phyloP scores from a whole-genome alignment of 192 early-diverging fungal species.

The Entomortierella beljakovae region DNA sequence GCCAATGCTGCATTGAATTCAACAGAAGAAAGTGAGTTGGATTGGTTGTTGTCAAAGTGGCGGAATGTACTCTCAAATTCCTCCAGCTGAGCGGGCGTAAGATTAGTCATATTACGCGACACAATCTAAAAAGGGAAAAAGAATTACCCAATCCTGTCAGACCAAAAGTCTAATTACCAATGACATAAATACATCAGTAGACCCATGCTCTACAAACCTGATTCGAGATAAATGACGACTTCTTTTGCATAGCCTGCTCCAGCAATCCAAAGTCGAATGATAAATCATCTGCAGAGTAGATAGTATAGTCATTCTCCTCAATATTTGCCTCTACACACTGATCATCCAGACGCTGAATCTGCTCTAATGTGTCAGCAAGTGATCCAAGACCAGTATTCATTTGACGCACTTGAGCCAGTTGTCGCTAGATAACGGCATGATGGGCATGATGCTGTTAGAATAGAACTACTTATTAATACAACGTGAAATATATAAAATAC shows the following conservation, averaged over 20 bases:
- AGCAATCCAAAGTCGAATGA: slow-evolving; percentile 86
- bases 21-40: slow-evolving; percentile 77
- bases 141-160: background rate
- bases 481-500: no score
- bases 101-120: slow-evolving; percentile 90
- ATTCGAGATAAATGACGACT: slow-evolving; percentile 92
- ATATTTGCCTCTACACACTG: slow-evolving; percentile 87
- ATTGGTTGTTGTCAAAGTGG: slow-evolving; percentile 90
- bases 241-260: slow-evolving; percentile 83
- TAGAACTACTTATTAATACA: no score
- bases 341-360: slow-evolving; percentile 70
- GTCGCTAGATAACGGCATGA: slow-evolving; percentile 24
- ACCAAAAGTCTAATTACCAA: no score
- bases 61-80: slow-evolving; percentile 93
- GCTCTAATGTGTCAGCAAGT: slow-evolving; percentile 62
- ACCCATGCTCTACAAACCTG: slow-evolving; percentile 69
- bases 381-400: slow-evolving; percentile 66
- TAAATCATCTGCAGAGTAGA: slow-evolving; percentile 91
- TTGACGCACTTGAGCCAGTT: slow-evolving; percentile 71
- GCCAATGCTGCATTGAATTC: slow-evolving; percentile 93
- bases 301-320: slow-evolving; percentile 94
- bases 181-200: no score
- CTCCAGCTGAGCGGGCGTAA: slow-evolving; percentile 93
- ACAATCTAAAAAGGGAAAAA: slow-evolving; percentile 69
- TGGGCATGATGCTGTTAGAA: no score